phyloP scores from a whole-genome alignment of 805 yeast species.

The Torulaspora delbrueckii region DNA sequence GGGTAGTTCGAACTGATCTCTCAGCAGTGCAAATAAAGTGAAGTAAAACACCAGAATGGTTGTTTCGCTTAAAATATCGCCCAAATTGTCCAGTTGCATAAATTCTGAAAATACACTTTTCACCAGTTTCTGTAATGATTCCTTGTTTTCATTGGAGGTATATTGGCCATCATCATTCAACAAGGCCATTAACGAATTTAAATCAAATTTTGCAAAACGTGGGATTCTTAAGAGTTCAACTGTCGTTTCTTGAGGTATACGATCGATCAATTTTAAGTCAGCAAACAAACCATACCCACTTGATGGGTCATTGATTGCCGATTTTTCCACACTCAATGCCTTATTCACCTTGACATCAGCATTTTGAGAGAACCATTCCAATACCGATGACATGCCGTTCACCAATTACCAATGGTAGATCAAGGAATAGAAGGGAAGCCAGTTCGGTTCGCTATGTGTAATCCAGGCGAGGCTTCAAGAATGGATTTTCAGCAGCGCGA shows the following conservation, averaged over 20 bases:
- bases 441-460: too few relatives aligned
- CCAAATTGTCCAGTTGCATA: conserved; percentile 17
- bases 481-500: not conserved
- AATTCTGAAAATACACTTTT: conserved; percentile 29
- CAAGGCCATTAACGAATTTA: conserved; percentile 26
- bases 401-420: too few relatives aligned
- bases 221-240: conserved; percentile 41
- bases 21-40: conserved; percentile 14
- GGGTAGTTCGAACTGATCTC: conserved; percentile 19
- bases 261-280: not conserved
- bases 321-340: conserved; percentile 18
- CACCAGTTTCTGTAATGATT: conserved; percentile 28
- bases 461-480: too few relatives aligned
- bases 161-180: conserved; percentile 22
- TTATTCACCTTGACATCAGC: conserved; percentile 5
- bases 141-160: conserved; percentile 22
- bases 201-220: conserved; percentile 28
- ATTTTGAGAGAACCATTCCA: conserved; percentile 10
- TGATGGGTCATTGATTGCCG: conserved; percentile 25
- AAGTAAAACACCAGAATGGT: conserved; percentile 22
- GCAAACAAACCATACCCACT: conserved; percentile 34
- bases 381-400: conserved; percentile 4
- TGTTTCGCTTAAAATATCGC: conserved; percentile 16
- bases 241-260: conserved; percentile 5
- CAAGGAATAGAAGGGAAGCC: too few relatives aligned